Evolutionary conservation across 257 asterid genomes (phyloP).

Genomic region (Solanum pimpinellifolium): DNA sequence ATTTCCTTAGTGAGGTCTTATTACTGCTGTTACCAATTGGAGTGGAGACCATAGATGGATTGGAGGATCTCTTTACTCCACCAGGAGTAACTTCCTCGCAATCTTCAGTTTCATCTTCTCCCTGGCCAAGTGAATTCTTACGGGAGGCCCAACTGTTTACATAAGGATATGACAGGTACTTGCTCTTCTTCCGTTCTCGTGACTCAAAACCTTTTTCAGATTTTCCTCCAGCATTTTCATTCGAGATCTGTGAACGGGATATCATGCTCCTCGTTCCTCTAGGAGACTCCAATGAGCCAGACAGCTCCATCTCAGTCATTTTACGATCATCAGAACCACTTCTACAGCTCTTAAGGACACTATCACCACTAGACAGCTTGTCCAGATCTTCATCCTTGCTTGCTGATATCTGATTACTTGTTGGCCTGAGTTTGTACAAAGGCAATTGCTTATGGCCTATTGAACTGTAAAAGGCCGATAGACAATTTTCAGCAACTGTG

Average conservation of each 20-base stretch:
- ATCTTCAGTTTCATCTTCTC: constrained; percentile 19
- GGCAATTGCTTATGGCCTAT: constrained; percentile 62
- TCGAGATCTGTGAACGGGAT: not conserved
- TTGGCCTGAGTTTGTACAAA: constrained; percentile 36
- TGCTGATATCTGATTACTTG: not conserved
- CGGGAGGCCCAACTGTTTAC: constrained; percentile 16
- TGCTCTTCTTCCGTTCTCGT: constrained; percentile 75
- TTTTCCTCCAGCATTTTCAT: not conserved
- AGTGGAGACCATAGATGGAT: constrained; percentile 2
- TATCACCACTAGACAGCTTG: not conserved
- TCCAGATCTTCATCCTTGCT: constrained; percentile 2
- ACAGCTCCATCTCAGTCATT: not conserved
- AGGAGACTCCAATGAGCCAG: not conserved
- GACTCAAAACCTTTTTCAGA: constrained; percentile 27
- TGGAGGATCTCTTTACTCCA: not conserved
- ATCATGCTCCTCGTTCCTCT: not conserved
- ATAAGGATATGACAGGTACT: constrained; percentile 69
- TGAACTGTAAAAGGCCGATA: constrained; percentile 52
- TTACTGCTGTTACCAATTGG: not conserved
- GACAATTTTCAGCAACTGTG: constrained; percentile 27
- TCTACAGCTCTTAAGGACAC: not conserved
- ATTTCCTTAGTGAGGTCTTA: constrained; percentile 6
- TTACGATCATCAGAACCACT: constrained; percentile 8
- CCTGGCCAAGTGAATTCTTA: constrained; percentile 10
- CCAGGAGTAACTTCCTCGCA: constrained; percentile 4